A percentile compares a stretch with the other conserved stretches of the same genome.
These are phyloP conservation scores for Rhinocladiella similis DNA, from an alignment of 2,329 filamentous ascomycete genomes.

Conservation along the genomic window DNA sequence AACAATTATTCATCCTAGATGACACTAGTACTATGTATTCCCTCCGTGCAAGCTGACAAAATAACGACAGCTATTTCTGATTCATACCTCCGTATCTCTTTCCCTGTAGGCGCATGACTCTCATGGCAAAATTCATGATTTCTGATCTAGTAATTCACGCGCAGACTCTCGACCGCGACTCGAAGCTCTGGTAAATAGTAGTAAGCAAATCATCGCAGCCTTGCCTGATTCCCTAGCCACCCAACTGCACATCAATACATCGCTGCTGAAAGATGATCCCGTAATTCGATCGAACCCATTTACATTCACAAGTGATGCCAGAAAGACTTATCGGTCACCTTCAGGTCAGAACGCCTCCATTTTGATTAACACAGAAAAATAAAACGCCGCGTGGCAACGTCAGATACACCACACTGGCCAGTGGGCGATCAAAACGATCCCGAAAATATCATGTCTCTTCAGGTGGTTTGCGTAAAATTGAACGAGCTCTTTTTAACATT, in stretches of 20 bases:
- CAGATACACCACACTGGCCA: neutral
- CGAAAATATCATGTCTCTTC: neutral
- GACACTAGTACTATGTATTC: too few species aligned
- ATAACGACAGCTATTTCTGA: too few species aligned
- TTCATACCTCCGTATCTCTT: neutral
- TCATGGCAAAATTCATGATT: neutral
- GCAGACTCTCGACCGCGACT: neutral
- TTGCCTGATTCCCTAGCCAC: neutral
- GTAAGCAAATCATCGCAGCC: neutral
- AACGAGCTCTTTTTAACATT: slow-evolving; percentile 15
- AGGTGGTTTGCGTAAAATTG: neutral
- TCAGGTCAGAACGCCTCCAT: neutral
- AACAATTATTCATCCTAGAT: too few species aligned
- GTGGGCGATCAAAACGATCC: slow-evolving; percentile 14
- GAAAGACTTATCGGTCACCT: neutral
- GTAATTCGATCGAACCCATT: neutral
- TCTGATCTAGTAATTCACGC: neutral
- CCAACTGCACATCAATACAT: neutral
- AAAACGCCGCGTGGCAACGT: neutral
- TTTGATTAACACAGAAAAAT: neutral
- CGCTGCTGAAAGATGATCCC: neutral
- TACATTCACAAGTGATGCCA: neutral
- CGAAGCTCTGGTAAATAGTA: neutral
- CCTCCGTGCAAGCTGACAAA: too few species aligned
- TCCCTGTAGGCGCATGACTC: neutral